A percentile compares a stretch with the other conserved stretches of the same genome.
Conservation (phyloP, 2,329 filamentous ascomycete species). For the Aspergillus bombycis region DNA sequence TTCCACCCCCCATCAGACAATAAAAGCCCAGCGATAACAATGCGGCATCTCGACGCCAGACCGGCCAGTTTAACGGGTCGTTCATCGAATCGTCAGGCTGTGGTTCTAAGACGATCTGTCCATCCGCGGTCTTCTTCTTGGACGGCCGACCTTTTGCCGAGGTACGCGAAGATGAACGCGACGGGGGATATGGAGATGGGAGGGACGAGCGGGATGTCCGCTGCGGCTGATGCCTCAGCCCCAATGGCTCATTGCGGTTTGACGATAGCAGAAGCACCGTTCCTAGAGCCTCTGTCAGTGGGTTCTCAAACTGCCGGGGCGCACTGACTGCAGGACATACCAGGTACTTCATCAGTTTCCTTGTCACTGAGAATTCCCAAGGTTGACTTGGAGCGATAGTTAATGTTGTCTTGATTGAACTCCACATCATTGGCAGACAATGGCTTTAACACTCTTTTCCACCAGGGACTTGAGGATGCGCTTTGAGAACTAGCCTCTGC, state of each 20-base stretch:
- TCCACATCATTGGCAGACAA: slow-evolving; percentile 9
- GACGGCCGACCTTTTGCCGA: slow-evolving; percentile 23
- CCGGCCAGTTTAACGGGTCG: slow-evolving; percentile 90
- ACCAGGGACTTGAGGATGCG: slow-evolving; percentile 15
- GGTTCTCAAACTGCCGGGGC: slow-evolving; percentile 5
- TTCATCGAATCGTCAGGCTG: slow-evolving; percentile 90
- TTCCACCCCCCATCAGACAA: slow-evolving; percentile 90
- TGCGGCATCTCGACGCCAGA: slow-evolving; percentile 77
- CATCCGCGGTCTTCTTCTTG: slow-evolving; percentile 79
- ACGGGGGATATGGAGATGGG: slow-evolving; percentile 47
- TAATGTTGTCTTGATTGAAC: slow-evolving; percentile 19
- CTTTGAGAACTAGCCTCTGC: not conserved
- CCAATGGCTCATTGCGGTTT: slow-evolving; percentile 65
- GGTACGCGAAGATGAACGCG: slow-evolving; percentile 42
- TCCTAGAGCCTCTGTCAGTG: slow-evolving; percentile 43
- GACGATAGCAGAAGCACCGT: slow-evolving; percentile 64
- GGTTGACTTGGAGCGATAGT: slow-evolving; percentile 53
- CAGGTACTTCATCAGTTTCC: slow-evolving; percentile 83
- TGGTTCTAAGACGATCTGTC: slow-evolving; percentile 82
- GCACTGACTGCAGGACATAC: slow-evolving; percentile 49
- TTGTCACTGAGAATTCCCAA: slow-evolving; percentile 83
- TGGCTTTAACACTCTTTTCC: slow-evolving; percentile 24
- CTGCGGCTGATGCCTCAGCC: slow-evolving; percentile 65
- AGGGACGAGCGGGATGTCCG: slow-evolving; percentile 60
- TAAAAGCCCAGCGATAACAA: slow-evolving; percentile 85